Evolutionary conservation across 2,329 filamentous ascomycete species (phyloP), one percentile per base, ranked within the genome.

Genomic region (Lasiodiplodia theobromae): DNA sequence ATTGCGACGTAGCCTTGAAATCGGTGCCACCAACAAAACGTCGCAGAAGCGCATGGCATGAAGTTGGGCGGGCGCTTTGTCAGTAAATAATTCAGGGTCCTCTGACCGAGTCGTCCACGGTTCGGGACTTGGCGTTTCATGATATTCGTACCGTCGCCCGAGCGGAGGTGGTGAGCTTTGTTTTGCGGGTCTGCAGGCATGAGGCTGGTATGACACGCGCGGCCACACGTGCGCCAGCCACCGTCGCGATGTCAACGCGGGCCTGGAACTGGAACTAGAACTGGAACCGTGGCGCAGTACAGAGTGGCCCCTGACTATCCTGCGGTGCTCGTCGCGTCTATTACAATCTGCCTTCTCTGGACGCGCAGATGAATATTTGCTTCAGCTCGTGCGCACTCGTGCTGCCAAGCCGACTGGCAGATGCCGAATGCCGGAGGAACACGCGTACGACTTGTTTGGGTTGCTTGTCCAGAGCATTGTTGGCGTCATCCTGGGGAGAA

Each of bases 401-500:
- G 16, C 16, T 18, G 40, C 16, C 44, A 34, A 34, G 31, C 31
- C 25, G 40, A 18, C 16, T 62, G 40, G 40, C 23, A 64, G 31
- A 12, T 52, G 28, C 58, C 58, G 58, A 63, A 51, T 63, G 31
- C 58, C 40, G 58, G 25, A 8, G 21, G 40, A 25, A 25, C 47
- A 64, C 60, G 60, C 60, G 60, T 63, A 44, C 38, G 8, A 14
- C 25, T n/a, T 18, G 37, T 6, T n/a, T 18, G 18, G 25, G 18
- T 28, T 16, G 44, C 58, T 34, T 16, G 25, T n/a, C n/a, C 44
- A 47, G 40, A 44, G 58, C n/a, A 51, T 37, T 38, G 60, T 49
- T 64, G 60, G 60, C 60, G 60, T 64, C 60, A 64, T 64, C 31
- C 60, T 40, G 60, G 60, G 47, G 28, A 37, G 60, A 52, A 64